Evolutionary conservation across 768 basidiomycete species (phyloP), one percentile per base, ranked within the genome.

Genomic region (Tylopilus subfusipes): DNA sequence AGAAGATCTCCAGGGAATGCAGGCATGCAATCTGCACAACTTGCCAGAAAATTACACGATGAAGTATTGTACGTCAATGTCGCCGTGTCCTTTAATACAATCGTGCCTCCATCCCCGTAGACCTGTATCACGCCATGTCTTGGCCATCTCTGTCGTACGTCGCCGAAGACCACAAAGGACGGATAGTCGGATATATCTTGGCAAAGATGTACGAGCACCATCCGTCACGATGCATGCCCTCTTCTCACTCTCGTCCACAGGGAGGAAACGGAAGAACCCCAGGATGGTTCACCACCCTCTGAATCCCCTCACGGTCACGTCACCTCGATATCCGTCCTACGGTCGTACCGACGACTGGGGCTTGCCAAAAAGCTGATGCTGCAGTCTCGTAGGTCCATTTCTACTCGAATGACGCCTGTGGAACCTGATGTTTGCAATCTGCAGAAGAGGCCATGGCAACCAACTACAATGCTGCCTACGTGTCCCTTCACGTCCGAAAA

Each of bases 101-200:
- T 44, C 25, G 21, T 14, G 16, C 31, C 51, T 31, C 42, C n/a
- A 54, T 27, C n/a, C 40, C 19, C 21, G 24, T 61, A 95, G 93
- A 93, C 76, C 81, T 95, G 46, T 95, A 93, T 68, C 93, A 95
- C 65, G 79, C 82, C 9, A 76, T 94, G 73, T 93, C 91, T 7
- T 98, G 94, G 94, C 93, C 94, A 1, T 86, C 92, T 56, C 79
- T 97, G 19, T 95, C 92, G 9, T 96, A 89, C 62, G 93, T 98
- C 7, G 94, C 94, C 0, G 93, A 93, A 64, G 93, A 95, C 61
- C 80, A 84, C 63, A 86, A 90, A 64, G 93, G 93, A 2, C 78
- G 89, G 52, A 86, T 98, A 52, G 92, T 98, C 2, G 94, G 94
- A 29, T 98, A 98, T 68, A 94, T 96, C 33, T 75, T 98, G n/a